These are phyloP conservation scores for Starmerella roubikii DNA, from an alignment of 805 yeast species.

Conservation along the genomic window DNA sequence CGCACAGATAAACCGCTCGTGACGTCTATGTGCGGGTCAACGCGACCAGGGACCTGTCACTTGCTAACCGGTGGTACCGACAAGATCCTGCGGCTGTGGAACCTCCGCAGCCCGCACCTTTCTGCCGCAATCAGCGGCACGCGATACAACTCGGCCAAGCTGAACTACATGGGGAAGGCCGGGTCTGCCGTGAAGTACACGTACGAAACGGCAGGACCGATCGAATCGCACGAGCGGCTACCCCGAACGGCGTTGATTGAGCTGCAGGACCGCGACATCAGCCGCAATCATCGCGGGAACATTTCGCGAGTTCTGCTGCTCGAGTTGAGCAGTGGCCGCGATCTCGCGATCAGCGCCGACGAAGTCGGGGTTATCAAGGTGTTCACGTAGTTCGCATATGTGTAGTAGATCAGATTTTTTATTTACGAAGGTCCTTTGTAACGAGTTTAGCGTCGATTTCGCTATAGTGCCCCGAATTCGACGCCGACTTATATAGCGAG, in stretches of 20 bases:
- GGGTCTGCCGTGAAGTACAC: slow-evolving; percentile 31
- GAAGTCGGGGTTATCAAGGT: slow-evolving; percentile 53
- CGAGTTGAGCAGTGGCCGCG: slow-evolving; percentile 32
- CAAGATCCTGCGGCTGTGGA: slow-evolving; percentile 28
- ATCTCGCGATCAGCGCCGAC: slow-evolving; percentile 53
- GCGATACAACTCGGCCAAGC: slow-evolving; percentile 24
- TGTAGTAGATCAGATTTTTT: not conserved
- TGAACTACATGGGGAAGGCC: slow-evolving; percentile 18
- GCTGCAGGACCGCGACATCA: slow-evolving; percentile 32
- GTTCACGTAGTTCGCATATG: slow-evolving; percentile 22
- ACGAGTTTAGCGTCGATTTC: slow-evolving; percentile 16
- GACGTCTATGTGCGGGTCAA: slow-evolving; percentile 5
- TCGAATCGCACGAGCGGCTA: slow-evolving; percentile 24
- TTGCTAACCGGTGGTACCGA: slow-evolving; percentile 25
- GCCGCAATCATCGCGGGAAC: slow-evolving; percentile 38
- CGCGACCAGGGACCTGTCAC: slow-evolving; percentile 1
- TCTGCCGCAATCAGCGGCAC: slow-evolving; percentile 26
- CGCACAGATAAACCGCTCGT: slow-evolving; percentile 9
- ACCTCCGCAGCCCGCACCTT: slow-evolving; percentile 24
- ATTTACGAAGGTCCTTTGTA: slow-evolving; percentile 35
- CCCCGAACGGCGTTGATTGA: slow-evolving; percentile 29
- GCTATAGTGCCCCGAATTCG: slow-evolving; percentile 16
- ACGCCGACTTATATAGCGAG: slow-evolving; percentile 31
- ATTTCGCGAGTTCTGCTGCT: slow-evolving; percentile 23
- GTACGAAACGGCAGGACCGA: slow-evolving; percentile 26